Base-by-base conservation (phyloP, 768 basidiomycete species). In the Collybia mongolica region DNA sequence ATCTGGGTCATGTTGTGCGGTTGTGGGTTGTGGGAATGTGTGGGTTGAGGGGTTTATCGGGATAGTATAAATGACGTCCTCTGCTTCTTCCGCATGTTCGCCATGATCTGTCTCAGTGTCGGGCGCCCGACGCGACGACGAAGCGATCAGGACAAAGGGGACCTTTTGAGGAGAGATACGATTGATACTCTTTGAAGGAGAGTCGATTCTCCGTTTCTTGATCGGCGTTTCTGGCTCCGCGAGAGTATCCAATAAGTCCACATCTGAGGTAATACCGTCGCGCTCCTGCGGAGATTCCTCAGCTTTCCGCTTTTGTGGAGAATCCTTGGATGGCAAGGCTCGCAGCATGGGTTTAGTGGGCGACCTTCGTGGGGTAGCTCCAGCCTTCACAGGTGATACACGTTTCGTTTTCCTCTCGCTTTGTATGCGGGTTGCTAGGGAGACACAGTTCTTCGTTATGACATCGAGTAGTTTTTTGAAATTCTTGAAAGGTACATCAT, bases 191-290 rank as follows among this genome's bases (percentile, higher is more conserved):
- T 59, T 61, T 22, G 14, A 46, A 36, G 63, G 61, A 2, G 60
- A 46, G 7, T 55, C 42, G 7, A 65, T 65, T 2, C 65, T 41
- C 46, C 66, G 74, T 32, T 66, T 65, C 55, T 64, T 74, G 53
- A 79, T 78, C 28, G 66, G 69, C 0, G 77, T 78, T 5, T 78
- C 72, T 44, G 67, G 64, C 4, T 73, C 72, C 15, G 54, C 17
- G 47, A 72, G 48, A 51, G 66, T 22, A 22, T 65, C 36, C 18
- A 63, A 14, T 46, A 69, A 39, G 59, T 72, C 49, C 49, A 61
- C 46, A 59, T 65, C 53, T 50, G 67, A 54, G 44, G 59, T 41
- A 6, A 35, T 46, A 35, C 42, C 54, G 2, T 49, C 48, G 9
- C 23, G 46, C 28, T 28, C 9, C 15, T 26, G 35, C 15, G 9